These are phyloP conservation scores for Penicillium canariense DNA, from an alignment of 495 filamentous ascomycete species.

Conservation along the genomic window DNA sequence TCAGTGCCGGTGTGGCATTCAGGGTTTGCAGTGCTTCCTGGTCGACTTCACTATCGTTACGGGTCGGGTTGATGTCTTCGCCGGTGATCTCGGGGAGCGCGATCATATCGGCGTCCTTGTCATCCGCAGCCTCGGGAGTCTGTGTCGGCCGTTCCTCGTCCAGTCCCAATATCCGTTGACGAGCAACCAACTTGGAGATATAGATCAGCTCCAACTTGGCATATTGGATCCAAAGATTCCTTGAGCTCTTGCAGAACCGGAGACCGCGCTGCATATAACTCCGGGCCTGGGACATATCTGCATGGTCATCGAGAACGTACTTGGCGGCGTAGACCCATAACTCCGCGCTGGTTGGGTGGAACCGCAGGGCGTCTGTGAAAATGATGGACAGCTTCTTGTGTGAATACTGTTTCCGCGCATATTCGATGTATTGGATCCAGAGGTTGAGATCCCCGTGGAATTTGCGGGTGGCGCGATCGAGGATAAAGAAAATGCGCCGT, in stretches of 20 bases:
- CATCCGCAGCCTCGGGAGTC: conserved; percentile 39
- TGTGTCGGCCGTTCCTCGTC: conserved; percentile 51
- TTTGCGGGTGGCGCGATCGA: conserved; percentile 82
- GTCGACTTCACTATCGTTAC: conserved; percentile 49
- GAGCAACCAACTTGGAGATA: conserved; percentile 71
- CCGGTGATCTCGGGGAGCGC: conserved; percentile 60
- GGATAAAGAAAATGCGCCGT: conserved; percentile 79
- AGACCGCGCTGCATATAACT: conserved; percentile 87
- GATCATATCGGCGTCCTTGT: conserved; percentile 54
- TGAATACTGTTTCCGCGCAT: conserved; percentile 70
- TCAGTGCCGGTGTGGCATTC: conserved; percentile 74
- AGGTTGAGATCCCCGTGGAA: conserved; percentile 78
- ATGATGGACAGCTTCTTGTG: conserved; percentile 76
- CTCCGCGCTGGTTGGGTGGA: conserved; percentile 80
- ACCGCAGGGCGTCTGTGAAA: conserved; percentile 70
- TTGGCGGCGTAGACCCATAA: conserved; percentile 86
- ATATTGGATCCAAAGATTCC: conserved; percentile 82
- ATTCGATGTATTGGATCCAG: conserved; percentile 93
- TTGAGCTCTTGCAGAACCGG: conserved; percentile 75
- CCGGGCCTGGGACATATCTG: conserved; percentile 80
- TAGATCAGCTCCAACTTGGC: conserved; percentile 90
- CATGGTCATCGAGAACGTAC: conserved; percentile 68
- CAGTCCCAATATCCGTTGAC: conserved; percentile 66
- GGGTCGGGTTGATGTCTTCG: conserved; percentile 63
- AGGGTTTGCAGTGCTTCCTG: conserved; percentile 58